Conservation (phyloP, 306 rosid genomes). For the Trifolium repens region DNA sequence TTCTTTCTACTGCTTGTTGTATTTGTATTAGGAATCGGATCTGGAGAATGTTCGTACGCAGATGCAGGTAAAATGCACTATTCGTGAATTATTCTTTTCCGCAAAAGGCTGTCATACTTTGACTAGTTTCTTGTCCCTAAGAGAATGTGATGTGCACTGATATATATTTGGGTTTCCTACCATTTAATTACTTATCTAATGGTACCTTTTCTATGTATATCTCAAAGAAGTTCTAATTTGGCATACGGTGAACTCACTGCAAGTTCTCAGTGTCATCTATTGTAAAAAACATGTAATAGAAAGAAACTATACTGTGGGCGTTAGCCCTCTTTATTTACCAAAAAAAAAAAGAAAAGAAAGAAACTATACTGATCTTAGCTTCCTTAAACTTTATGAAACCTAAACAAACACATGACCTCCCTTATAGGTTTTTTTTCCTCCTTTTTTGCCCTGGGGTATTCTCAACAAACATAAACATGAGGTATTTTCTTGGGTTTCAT, state of each 20-base stretch:
- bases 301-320: slow-evolving; percentile 34
- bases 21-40: slow-evolving; percentile 74
- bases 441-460: neutral
- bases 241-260: slow-evolving; percentile 21
- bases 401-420: slow-evolving; percentile 17
- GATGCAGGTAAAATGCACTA: slow-evolving; percentile 71
- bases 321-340: too few relatives aligned
- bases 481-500: slow-evolving; percentile 20
- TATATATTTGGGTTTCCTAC: slow-evolving; percentile 16
- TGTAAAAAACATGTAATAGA: slow-evolving; percentile 22
- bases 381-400: slow-evolving; percentile 1
- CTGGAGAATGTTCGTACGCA: slow-evolving; percentile 83
- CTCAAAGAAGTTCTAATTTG: slow-evolving; percentile 25
- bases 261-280: slow-evolving; percentile 11
- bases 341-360: too few relatives aligned
- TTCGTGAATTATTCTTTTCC: slow-evolving; percentile 23
- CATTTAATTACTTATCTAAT: slow-evolving; percentile 16
- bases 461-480: slow-evolving; percentile 15
- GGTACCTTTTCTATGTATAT: slow-evolving; percentile 13
- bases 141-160: slow-evolving; percentile 22
- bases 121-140: slow-evolving; percentile 1
- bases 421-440: neutral
- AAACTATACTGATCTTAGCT: slow-evolving; percentile 10
- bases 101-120: neutral
- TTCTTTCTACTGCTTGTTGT: slow-evolving; percentile 32